Evolutionary conservation across 805 yeast species (phyloP).

Genomic region (Wickerhamomyces canadensis): DNA sequence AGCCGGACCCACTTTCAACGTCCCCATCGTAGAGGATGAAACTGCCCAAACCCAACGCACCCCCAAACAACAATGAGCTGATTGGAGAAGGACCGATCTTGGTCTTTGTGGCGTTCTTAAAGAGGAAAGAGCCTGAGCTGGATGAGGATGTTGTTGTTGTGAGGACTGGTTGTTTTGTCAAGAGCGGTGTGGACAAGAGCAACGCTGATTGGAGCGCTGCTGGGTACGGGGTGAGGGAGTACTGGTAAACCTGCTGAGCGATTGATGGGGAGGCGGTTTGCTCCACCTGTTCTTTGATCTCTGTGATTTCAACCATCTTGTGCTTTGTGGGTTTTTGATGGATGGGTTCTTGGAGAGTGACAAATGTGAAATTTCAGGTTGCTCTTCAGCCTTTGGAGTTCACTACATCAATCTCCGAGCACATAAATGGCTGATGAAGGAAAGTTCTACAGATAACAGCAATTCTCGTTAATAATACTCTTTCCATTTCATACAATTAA

Average conservation of each 20-base stretch:
- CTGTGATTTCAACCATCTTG: constrained; percentile 21
- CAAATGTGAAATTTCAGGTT: neutral
- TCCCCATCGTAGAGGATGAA: constrained; percentile 77
- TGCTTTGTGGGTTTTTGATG: neutral
- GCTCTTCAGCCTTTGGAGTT: too few relatives aligned
- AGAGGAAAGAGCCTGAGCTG: constrained; percentile 3
- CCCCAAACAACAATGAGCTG: constrained; percentile 50
- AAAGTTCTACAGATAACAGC: too few relatives aligned
- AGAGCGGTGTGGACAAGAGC: constrained; percentile 32
- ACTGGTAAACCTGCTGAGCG: constrained; percentile 23
- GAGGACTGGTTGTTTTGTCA: constrained; percentile 26
- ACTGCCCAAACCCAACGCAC: constrained; percentile 60
- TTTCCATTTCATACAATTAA: neutral
- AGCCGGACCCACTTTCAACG: constrained; percentile 72
- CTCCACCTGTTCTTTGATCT: constrained; percentile 15
- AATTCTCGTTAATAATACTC: neutral
- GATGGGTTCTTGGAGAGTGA: neutral
- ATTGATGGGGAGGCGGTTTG: constrained; percentile 10
- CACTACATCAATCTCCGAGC: too few relatives aligned
- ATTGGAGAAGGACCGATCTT: constrained; percentile 29
- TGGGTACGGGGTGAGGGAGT: constrained; percentile 40
- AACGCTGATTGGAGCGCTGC: constrained; percentile 36
- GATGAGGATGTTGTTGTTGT: constrained; percentile 1
- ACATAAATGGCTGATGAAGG: too few relatives aligned
- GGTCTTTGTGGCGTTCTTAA: neutral